Conservation (phyloP, 208 protist species). For the Angomonas deanei region DNA sequence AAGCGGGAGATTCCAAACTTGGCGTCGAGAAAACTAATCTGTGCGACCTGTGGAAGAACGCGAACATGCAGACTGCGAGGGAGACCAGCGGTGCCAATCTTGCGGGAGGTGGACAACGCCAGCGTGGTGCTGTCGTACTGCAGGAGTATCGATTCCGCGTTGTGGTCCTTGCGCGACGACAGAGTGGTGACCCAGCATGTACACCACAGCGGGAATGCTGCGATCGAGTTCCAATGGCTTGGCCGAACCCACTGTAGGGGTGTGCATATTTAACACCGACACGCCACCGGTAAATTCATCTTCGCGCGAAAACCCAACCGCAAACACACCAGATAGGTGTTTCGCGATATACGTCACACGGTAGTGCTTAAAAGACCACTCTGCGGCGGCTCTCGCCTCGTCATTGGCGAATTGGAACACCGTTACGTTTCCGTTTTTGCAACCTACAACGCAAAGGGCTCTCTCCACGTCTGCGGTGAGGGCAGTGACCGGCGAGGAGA, state of each 20-base stretch:
- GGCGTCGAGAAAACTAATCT: background rate
- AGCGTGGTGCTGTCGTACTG: background rate
- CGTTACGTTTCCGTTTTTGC: constrained; percentile 2
- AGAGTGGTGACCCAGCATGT: background rate
- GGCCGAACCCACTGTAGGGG: too few species aligned
- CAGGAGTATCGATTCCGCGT: background rate
- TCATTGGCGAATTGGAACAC: background rate
- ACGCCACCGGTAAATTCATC: constrained; percentile 9
- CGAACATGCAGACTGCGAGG: background rate
- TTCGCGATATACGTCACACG: background rate
- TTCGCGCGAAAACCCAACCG: constrained; percentile 1
- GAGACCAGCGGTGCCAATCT: background rate
- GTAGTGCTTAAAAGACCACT: constrained; percentile 2
- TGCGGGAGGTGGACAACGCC: background rate
- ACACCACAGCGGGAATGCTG: too few species aligned
- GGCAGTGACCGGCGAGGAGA: background rate
- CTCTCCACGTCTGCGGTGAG: background rate
- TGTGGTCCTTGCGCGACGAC: background rate
- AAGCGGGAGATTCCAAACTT: background rate
- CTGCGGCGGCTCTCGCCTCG: background rate
- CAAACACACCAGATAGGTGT: background rate
- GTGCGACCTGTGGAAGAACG: background rate
- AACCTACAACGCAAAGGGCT: background rate
- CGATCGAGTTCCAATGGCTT: too few species aligned
- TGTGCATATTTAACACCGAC: too few species aligned